Evolutionary conservation across 305 asterid species (phyloP), one percentile per base, ranked within the genome.

Genomic region (Plantago lanceolata): DNA sequence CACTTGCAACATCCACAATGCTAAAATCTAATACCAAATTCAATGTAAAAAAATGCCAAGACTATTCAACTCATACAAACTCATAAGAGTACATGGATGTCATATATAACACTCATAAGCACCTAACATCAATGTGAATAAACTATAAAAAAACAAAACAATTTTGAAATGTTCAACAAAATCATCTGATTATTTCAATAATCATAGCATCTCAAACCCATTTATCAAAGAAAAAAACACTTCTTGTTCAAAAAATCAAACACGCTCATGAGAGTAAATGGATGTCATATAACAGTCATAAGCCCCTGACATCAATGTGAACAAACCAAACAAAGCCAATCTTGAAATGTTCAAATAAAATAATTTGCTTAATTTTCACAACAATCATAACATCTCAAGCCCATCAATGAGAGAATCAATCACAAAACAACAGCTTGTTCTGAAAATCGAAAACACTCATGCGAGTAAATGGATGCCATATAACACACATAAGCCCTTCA

Each of bases 111-210:
- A 24, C 28, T 54, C 47, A 33, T 59, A 59, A 54, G 0, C 40
- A 62, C 8, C 21, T 28, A 0, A 63, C 66, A 35, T n/a, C 31
- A 52, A 45, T n/a, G 28, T 17, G 31, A 67, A 61, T 48, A 18
- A 51, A 33, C 59, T 20, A 15, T n/a, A n/a, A n/a, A n/a, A n/a
- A 21, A 11, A 45, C 18, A 16, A 35, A 5, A 1, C 51, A 50
- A 35, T 51, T 16, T 54, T 31, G 21, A 43, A 24, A 55, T 21
- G 63, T 14, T 40, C 13, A 49, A 50, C 8, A 57, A 15, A 40
- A 29, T 24, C 28, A 24, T 24, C 3, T 24, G 28, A 1, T 24
- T 3, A 24, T 24, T 24, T 24, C 28, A 24, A 1, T 3, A 24
- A 24, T 24, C 28, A 24, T 24, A 24, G 3, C 28, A 24, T 24